phyloP scores from a whole-genome alignment of 257 asterid species.

The Prunella vulgaris region DNA sequence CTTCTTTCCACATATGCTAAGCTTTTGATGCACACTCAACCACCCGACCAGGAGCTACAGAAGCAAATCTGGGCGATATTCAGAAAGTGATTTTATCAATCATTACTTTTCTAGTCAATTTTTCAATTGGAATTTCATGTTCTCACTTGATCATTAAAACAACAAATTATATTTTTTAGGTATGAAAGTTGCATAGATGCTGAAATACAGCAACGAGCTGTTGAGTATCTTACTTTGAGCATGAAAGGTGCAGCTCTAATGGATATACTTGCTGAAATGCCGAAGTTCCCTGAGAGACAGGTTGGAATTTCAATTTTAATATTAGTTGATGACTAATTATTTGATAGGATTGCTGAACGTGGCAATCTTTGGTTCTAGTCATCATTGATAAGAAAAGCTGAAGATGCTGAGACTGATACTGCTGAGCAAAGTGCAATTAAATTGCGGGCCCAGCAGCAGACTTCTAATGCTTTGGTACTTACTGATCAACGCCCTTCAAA shows the following conservation, averaged over 20 bases:
- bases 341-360: slow-evolving; percentile 7
- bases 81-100: slow-evolving; percentile 48
- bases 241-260: slow-evolving; percentile 77
- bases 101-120: not conserved
- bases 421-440: slow-evolving; percentile 97
- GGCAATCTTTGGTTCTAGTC: slow-evolving; percentile 47
- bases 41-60: slow-evolving; percentile 78
- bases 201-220: slow-evolving; percentile 94
- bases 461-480: slow-evolving; percentile 77
- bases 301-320: slow-evolving; percentile 30
- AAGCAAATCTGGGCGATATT: slow-evolving; percentile 78
- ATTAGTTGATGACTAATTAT: not conserved
- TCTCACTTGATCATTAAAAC: slow-evolving; percentile 17
- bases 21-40: slow-evolving; percentile 91
- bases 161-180: slow-evolving; percentile 34
- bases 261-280: slow-evolving; percentile 97
- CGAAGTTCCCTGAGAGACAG: slow-evolving; percentile 96
- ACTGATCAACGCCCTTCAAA: slow-evolving; percentile 73
- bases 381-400: slow-evolving; percentile 76
- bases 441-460: slow-evolving; percentile 84
- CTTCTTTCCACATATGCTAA: slow-evolving; percentile 91
- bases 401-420: slow-evolving; percentile 85
- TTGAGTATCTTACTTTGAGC: slow-evolving; percentile 84
- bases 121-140: slow-evolving; percentile 9
- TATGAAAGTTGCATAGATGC: slow-evolving; percentile 91